Conservation (phyloP, 2,329 filamentous ascomycete genomes). For the Mycosphaerelloides madeirae region DNA sequence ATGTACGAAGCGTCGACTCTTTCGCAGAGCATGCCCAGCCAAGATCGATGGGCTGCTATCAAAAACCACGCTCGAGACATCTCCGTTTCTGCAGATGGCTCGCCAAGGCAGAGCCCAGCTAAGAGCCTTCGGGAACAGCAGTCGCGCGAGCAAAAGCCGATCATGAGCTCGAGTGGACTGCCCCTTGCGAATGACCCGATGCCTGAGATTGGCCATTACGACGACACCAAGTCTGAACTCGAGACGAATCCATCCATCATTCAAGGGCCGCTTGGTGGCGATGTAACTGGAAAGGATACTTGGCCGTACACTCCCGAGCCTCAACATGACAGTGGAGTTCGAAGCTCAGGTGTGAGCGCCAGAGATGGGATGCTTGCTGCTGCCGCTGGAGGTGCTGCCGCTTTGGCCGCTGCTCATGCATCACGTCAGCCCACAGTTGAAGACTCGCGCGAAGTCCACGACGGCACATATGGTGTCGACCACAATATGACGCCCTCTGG, state of each 20-base stretch:
- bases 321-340: constrained; percentile 11
- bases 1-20: constrained; percentile 31
- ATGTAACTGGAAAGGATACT: constrained; percentile 47
- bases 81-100: constrained; percentile 16
- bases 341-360: constrained; percentile 14
- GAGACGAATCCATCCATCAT: constrained; percentile 83
- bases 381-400: constrained; percentile 26
- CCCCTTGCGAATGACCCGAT: constrained; percentile 66
- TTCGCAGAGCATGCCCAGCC: constrained; percentile 28
- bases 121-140: constrained; percentile 40
- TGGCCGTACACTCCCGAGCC: constrained; percentile 34
- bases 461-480: constrained; percentile 10
- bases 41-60: constrained; percentile 35
- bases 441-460: constrained; percentile 25
- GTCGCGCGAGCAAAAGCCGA: constrained; percentile 37
- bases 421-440: constrained; percentile 36
- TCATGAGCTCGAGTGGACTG: constrained; percentile 64
- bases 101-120: constrained; percentile 41
- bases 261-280: constrained; percentile 64
- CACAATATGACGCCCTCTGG: constrained; percentile 31
- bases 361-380: constrained; percentile 20
- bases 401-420: constrained; percentile 19
- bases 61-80: constrained; percentile 40
- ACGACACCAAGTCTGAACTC: constrained; percentile 58
- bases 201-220: constrained; percentile 68